A percentile compares a stretch with the other conserved stretches of the same genome.
Evolutionary conservation across 2,329 filamentous ascomycete species (phyloP).

Genomic region (Hansfordia pulvinata): DNA sequence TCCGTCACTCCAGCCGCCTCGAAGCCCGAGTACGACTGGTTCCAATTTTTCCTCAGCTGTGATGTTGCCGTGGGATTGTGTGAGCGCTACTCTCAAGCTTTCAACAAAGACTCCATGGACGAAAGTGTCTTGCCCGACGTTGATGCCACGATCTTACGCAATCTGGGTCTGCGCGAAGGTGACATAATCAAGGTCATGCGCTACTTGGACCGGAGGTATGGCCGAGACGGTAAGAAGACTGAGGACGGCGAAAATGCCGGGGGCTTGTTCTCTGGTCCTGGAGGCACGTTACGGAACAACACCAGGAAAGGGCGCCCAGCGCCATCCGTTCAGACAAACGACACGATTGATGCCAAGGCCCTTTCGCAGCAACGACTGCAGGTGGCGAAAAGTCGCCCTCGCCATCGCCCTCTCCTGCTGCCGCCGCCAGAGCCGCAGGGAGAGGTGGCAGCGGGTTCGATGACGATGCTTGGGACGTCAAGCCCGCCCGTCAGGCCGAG

Average conservation of each 20-base stretch:
- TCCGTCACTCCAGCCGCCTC: slow-evolving; percentile 44
- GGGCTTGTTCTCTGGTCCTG: slow-evolving; percentile 83
- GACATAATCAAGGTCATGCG: slow-evolving; percentile 96
- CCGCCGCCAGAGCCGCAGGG: slow-evolving; percentile 12
- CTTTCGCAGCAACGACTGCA: slow-evolving; percentile 49
- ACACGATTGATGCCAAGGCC: slow-evolving; percentile 76
- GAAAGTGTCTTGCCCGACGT: slow-evolving; percentile 87
- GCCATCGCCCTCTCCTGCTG: slow-evolving; percentile 13
- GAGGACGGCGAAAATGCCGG: slow-evolving; percentile 45
- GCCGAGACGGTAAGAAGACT: slow-evolving; percentile 47
- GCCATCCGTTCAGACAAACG: slow-evolving; percentile 72
- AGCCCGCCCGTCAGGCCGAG: slow-evolving; percentile 53
- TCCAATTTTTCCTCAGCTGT: slow-evolving; percentile 91
- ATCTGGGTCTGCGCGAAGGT: slow-evolving; percentile 84
- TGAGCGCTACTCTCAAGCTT: slow-evolving; percentile 85
- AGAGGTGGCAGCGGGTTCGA: slow-evolving; percentile 48
- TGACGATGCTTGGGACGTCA: slow-evolving; percentile 94
- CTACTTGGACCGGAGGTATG: slow-evolving; percentile 67
- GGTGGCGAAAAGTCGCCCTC: slow-evolving; percentile 25
- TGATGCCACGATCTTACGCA: slow-evolving; percentile 67
- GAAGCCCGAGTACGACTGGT: slow-evolving; percentile 88
- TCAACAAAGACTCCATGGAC: slow-evolving; percentile 86
- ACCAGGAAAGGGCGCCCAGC: slow-evolving; percentile 83
- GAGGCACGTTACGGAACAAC: slow-evolving; percentile 85
- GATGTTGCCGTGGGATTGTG: slow-evolving; percentile 88